These are phyloP conservation scores for Stenocarpella maydis DNA, from an alignment of 2,329 filamentous ascomycete species.

Conservation along the genomic window DNA sequence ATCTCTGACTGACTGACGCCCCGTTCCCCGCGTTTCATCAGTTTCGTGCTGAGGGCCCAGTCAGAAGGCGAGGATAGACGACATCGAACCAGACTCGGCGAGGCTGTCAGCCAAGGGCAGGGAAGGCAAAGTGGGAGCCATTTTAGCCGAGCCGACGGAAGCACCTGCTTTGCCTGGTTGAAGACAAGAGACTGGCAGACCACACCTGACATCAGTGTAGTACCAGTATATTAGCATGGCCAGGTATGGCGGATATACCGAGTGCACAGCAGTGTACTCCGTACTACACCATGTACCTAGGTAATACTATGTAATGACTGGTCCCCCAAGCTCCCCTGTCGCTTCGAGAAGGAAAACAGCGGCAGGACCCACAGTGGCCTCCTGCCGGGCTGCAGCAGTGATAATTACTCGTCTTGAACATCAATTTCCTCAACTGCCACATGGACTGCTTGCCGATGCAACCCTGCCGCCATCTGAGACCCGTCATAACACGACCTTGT, in stretches of 20 bases:
- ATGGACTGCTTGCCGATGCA: slow-evolving; percentile 8
- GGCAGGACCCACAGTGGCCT: not conserved
- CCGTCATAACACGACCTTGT: slow-evolving; percentile 25
- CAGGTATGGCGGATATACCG: too few relatives aligned
- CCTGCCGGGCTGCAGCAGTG: too few relatives aligned
- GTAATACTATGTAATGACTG: too few relatives aligned
- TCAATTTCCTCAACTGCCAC: slow-evolving; percentile 3
- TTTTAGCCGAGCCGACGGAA: slow-evolving; percentile 21
- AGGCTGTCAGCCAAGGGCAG: slow-evolving; percentile 17
- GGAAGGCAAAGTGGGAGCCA: not conserved
- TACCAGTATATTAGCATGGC: too few relatives aligned
- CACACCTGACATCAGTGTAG: too few relatives aligned
- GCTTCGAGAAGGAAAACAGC: slow-evolving; percentile 19
- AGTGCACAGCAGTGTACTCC: too few relatives aligned
- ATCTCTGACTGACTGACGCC: slow-evolving; percentile 6
- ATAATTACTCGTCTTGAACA: not conserved
- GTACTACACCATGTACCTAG: too few relatives aligned
- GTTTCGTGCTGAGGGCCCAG: slow-evolving; percentile 7
- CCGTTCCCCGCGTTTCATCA: not conserved
- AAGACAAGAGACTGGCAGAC: too few relatives aligned
- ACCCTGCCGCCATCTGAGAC: slow-evolving; percentile 7
- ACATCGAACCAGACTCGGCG: slow-evolving; percentile 6
- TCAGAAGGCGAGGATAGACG: not conserved
- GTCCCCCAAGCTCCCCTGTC: slow-evolving; percentile 2
- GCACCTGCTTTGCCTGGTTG: not conserved